A percentile compares a stretch with the other conserved stretches of the same genome.
Conservation (phyloP, 192 early-diverging fungal species). For the Paraglomus brasilianum region DNA sequence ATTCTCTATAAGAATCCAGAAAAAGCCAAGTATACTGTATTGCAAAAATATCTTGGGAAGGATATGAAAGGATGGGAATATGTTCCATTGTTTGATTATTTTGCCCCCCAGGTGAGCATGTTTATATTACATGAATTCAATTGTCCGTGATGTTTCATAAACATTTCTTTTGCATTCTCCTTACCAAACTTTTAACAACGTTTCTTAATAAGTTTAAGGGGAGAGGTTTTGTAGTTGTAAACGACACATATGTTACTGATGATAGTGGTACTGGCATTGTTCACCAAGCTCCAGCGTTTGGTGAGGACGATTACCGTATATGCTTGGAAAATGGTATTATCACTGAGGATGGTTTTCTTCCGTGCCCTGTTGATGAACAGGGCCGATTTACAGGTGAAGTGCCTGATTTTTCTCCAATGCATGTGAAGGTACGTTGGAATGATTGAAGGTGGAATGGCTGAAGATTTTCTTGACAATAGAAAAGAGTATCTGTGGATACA, state of each 20-base stretch:
- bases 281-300: slow-evolving; percentile 95
- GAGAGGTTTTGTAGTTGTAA: slow-evolving; percentile 80
- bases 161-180: neutral
- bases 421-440: slow-evolving; percentile 68
- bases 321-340: slow-evolving; percentile 80
- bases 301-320: slow-evolving; percentile 99
- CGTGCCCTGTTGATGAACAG: slow-evolving; percentile 86
- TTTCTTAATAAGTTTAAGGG: slow-evolving; percentile 62
- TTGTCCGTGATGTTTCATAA: neutral
- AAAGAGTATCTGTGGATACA: too few relatives aligned
- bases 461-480: too few relatives aligned
- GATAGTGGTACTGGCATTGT: slow-evolving; percentile 97
- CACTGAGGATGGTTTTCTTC: slow-evolving; percentile 77
- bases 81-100: slow-evolving; percentile 90
- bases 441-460: too few relatives aligned
- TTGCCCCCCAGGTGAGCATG: slow-evolving; percentile 33
- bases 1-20: slow-evolving; percentile 92
- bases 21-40: slow-evolving; percentile 89
- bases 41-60: slow-evolving; percentile 73
- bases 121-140: neutral
- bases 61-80: slow-evolving; percentile 87
- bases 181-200: neutral
- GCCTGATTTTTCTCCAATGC: slow-evolving; percentile 74
- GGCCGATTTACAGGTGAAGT: slow-evolving; percentile 80
- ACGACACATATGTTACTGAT: slow-evolving; percentile 91